Percentiles rank a stretch among this genome's conserved stretches.
phyloP scores from a whole-genome alignment of 441 rosid genomes.

The Arabidopsis lyrata region DNA sequence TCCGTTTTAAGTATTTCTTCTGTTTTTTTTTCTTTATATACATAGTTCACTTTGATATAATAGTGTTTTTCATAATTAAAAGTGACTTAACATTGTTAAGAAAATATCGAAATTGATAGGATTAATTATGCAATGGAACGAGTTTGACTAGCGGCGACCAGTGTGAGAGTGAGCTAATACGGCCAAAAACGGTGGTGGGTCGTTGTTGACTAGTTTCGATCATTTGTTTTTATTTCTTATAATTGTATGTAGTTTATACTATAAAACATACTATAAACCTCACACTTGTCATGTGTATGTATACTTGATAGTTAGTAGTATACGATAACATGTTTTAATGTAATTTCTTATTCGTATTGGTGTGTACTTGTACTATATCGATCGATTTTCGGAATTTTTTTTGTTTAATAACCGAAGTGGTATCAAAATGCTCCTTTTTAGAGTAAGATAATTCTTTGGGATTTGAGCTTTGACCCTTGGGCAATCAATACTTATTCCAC shows the following conservation, averaged over 20 bases:
- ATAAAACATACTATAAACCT: neutral
- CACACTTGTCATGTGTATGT: constrained; percentile 22
- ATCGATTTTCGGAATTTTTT: neutral
- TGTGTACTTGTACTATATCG: neutral
- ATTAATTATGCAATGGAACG: constrained; percentile 3
- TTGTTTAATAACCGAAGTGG: neutral
- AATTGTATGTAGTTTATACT: neutral
- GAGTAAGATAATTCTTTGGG: constrained; percentile 2
- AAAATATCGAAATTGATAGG: neutral
- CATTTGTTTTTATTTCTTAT: neutral
- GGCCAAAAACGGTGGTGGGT: constrained; percentile 41
- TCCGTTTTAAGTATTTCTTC: neutral
- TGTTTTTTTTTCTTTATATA: neutral
- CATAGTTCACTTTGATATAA: neutral
- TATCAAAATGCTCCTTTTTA: constrained; percentile 1
- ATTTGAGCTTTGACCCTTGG: constrained; percentile 22
- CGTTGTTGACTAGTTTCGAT: constrained; percentile 37
- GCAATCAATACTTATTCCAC: neutral
- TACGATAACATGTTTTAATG: neutral
- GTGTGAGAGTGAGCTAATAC: constrained; percentile 41
- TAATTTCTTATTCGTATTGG: neutral
- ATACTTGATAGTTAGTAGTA: constrained; percentile 9
- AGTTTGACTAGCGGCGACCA: constrained; percentile 31
- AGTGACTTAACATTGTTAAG: neutral
- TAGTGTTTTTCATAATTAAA: too few relatives aligned